Conservation (phyloP, 2,329 filamentous ascomycete genomes). For the Cadophora luteo-olivacea region DNA sequence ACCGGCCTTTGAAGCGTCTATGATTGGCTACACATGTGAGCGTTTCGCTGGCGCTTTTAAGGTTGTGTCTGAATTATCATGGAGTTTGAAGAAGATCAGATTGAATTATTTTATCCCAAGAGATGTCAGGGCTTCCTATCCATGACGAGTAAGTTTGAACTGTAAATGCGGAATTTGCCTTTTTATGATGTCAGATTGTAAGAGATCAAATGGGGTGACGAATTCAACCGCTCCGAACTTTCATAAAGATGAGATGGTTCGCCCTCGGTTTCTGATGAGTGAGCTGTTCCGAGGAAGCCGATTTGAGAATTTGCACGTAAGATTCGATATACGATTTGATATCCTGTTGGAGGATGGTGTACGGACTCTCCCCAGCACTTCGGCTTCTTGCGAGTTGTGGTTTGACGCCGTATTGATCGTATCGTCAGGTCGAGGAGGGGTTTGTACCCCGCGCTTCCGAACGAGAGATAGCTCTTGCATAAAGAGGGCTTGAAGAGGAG, state of each 20-base stretch:
- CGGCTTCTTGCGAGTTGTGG: background rate
- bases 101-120: background rate
- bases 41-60: background rate
- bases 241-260: constrained; percentile 12
- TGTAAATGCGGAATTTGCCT: background rate
- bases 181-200: constrained; percentile 17
- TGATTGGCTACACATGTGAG: background rate
- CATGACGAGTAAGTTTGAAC: constrained; percentile 7
- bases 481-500: background rate
- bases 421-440: background rate
- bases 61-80: background rate
- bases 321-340: background rate
- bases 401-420: background rate
- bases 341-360: background rate
- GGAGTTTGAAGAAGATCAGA: background rate
- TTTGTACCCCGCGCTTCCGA: constrained; percentile 2
- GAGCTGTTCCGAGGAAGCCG: constrained; percentile 7
- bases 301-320: background rate
- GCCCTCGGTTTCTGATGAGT: constrained; percentile 2
- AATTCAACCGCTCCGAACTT: background rate
- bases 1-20: background rate
- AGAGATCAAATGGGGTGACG: background rate
- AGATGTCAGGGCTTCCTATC: background rate
- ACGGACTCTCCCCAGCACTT: background rate
- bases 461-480: background rate